Evolutionary conservation across 768 basidiomycete species (phyloP), one percentile per base, ranked within the genome.

Genomic region (Nidula microcarpa): DNA sequence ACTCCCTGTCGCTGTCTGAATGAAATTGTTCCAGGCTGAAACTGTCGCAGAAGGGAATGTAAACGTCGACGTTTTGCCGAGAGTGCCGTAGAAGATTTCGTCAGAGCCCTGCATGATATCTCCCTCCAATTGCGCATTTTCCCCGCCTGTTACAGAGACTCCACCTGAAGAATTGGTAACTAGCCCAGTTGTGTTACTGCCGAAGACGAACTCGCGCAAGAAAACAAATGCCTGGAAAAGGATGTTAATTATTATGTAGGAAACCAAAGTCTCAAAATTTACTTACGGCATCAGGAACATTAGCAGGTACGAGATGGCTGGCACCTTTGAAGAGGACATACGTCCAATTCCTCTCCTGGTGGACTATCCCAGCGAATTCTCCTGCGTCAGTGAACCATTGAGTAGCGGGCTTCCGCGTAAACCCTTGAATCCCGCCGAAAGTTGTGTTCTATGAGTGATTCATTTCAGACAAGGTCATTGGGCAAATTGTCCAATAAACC

Each of bases 381-480:
- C 82, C 81, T 1, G 65, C 60, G 50, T 87, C 84, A 49, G 83
- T 81, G 51, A 67, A 69, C 86, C 87, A 90, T 0, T 82, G 78
- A 0, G 89, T 89, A 2, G 82, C 77, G 0, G 89, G 89, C 53
- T 77, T 74, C 46, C 80, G 74, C 3, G 84, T 82, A 64, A 91
- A 91, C 3, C 89, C 89, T 66, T 82, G 85, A 43, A 84, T 82
- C 5, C 86, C 88, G 23, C 86, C 87, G 57, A 89, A 91, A 0
- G 89, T 89, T 23, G 87, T 88, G 59, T 91, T 91, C 85, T 89
- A 49, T 43, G 13, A 46, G 10, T 23, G 43, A 18, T 33, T 39
- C 13, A 9, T 17, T 51, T 51, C n/a, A 41, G 23, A 23, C 23
- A 23, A 23, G 23, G 23, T 23, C 23, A 23, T 23, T 23, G 23